Evolutionary conservation across 1,284 basidiomycete genomes (phyloP), one percentile per base, ranked within the genome.

Genomic region (Cutaneotrichosporon sp.): DNA sequence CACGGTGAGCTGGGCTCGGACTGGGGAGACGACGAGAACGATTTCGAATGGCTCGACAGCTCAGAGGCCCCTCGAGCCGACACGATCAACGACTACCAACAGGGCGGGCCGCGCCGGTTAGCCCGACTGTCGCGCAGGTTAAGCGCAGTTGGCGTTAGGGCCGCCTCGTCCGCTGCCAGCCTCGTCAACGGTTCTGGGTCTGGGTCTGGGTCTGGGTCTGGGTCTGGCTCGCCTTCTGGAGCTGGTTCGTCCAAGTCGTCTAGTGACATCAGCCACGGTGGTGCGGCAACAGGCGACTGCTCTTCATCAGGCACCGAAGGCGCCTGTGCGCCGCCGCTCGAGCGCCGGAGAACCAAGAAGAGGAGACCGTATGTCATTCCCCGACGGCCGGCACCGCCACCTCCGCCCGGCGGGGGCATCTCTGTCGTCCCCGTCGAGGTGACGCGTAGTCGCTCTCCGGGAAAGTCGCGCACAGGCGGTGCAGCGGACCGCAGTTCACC

Each of bases 1-100:
- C 72, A 78, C 58, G 78, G 78, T 30, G 78, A 80, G 61, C 76
- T 77, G 64, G 78, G 78, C 5, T 70, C 69, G 18, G 78, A 80
- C 58, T 80, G 78, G 78, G 78, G 76, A 11, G 76, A 80, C 13
- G 78, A 78, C 62, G 77, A 80, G 61, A 69, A 66, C 30, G 69
- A 69, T 7, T 77, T 75, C 42, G 78, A 78, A 65, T 80, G 78
- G 78, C 56, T 78, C 30, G 78, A 80, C 64, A 71, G 66, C 34
- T 62, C 72, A 16, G 69, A 65, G 11, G 67, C 65, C 30, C 71
- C 70, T 1, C 70, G 42, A 10, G 55, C 55, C 10, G 38, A 40
- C 38, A 56, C 55, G 21, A 38, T 56, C 38, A 56, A 56, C 38
- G 26, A n/a, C 16, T 30, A 53, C 30, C 51, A 30, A 4, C 13